Evolutionary conservation across 768 basidiomycete genomes (phyloP).

Genomic region (Tulasnella sp.): DNA sequence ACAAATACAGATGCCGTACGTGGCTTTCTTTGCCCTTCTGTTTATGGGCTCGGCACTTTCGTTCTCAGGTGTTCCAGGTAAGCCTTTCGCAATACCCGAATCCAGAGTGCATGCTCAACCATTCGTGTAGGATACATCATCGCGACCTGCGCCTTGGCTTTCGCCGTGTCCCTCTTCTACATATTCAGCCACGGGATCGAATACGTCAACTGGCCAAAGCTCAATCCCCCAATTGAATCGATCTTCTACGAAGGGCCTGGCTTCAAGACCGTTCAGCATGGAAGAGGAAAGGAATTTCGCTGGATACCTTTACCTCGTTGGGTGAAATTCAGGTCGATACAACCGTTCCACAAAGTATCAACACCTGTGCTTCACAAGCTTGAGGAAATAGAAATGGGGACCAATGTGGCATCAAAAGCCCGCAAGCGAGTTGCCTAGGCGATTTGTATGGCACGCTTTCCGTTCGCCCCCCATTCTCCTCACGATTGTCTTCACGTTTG

Average conservation of each 20-base stretch:
- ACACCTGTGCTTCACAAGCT: slow-evolving; percentile 23
- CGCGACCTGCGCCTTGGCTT: slow-evolving; percentile 61
- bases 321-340: slow-evolving; percentile 31
- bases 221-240: slow-evolving; percentile 62
- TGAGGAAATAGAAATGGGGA: slow-evolving; percentile 74
- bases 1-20: slow-evolving; percentile 60
- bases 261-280: slow-evolving; percentile 62
- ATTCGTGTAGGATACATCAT: slow-evolving; percentile 62
- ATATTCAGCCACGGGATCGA: slow-evolving; percentile 81
- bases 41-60: slow-evolving; percentile 83
- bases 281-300: slow-evolving; percentile 46
- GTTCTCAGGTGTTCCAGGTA: slow-evolving; percentile 78
- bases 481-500: too few species aligned
- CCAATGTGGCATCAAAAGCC: slow-evolving; percentile 32
- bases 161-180: slow-evolving; percentile 51
- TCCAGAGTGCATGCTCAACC: slow-evolving; percentile 49
- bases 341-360: slow-evolving; percentile 23
- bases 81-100: neutral
- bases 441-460: too few species aligned
- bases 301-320: slow-evolving; percentile 27
- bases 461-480: too few species aligned
- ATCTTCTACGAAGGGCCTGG: slow-evolving; percentile 87
- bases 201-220: slow-evolving; percentile 89
- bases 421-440: slow-evolving; percentile 63
- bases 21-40: slow-evolving; percentile 68